A percentile compares a stretch with the other conserved stretches of the same genome.
phyloP scores from a whole-genome alignment of 2,329 filamentous ascomycete genomes.

The Colletotrichum tofieldiae region DNA sequence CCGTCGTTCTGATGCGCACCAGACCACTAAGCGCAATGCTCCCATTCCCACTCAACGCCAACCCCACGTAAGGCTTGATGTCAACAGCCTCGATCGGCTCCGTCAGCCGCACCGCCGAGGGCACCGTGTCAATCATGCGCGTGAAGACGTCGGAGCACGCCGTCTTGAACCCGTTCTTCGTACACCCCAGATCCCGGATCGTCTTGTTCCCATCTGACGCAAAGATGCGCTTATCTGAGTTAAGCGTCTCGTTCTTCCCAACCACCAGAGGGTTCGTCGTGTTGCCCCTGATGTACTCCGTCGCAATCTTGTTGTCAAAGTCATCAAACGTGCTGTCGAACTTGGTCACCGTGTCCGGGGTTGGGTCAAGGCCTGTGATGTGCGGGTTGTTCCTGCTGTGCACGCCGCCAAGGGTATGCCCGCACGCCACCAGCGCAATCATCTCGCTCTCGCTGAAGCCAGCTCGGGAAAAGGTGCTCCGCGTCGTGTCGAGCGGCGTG shows the following conservation, averaged over 20 bases:
- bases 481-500: conserved; percentile 45
- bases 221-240: conserved; percentile 46
- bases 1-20: conserved; percentile 47
- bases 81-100: conserved; percentile 50
- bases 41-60: conserved; percentile 49
- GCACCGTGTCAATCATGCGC: conserved; percentile 56
- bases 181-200: conserved; percentile 56
- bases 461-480: conserved; percentile 44
- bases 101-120: conserved; percentile 49
- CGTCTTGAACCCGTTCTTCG: conserved; percentile 55
- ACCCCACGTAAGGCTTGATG: conserved; percentile 50
- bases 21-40: conserved; percentile 48
- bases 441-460: conserved; percentile 47
- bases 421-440: conserved; percentile 48
- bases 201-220: conserved; percentile 55
- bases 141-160: conserved; percentile 50
- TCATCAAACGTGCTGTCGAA: conserved; percentile 50
- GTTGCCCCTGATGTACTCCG: conserved; percentile 44
- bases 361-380: conserved; percentile 41
- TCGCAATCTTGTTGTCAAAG: conserved; percentile 47
- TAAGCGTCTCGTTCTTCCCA: conserved; percentile 45
- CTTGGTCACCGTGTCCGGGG: conserved; percentile 52
- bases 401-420: conserved; percentile 48
- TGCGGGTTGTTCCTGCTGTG: conserved; percentile 48
- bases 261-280: conserved; percentile 46